phyloP scores from a whole-genome alignment of 805 yeast genomes.

The Pichia ethanolica region DNA sequence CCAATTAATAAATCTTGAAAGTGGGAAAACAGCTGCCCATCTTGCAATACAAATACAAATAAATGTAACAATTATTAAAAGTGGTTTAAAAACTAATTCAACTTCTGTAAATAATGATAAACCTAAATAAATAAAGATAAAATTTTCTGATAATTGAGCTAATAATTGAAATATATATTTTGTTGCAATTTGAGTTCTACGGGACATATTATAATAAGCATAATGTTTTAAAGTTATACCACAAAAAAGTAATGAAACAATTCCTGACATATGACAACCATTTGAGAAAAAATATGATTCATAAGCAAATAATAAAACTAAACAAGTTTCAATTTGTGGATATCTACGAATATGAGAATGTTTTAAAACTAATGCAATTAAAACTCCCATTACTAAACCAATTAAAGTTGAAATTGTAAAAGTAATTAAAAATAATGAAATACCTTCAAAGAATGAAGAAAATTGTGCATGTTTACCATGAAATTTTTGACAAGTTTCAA shows the following conservation, averaged over 20 bases:
- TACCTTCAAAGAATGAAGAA: conserved; percentile 83
- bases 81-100: conserved; percentile 88
- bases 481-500: conserved; percentile 95
- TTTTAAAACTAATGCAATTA: conserved; percentile 83
- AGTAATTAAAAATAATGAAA: conserved; percentile 87
- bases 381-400: conserved; percentile 80
- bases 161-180: conserved; percentile 89
- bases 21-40: conserved; percentile 96
- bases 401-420: conserved; percentile 86
- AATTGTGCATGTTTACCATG: conserved; percentile 77
- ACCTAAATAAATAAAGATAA: conserved; percentile 92
- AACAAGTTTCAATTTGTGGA: conserved; percentile 95
- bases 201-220: conserved; percentile 95
- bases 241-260: conserved; percentile 87
- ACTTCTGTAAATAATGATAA: conserved; percentile 93
- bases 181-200: conserved; percentile 93
- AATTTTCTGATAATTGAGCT: conserved; percentile 94
- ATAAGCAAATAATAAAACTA: conserved; percentile 84
- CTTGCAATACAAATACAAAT: conserved; percentile 88
- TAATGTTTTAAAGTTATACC: conserved; percentile 96
- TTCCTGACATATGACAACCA: conserved; percentile 99
- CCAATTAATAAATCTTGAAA: conserved; percentile 79
- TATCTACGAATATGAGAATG: conserved; percentile 89
- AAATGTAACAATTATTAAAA: conserved; percentile 83
- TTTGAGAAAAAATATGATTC: conserved; percentile 96